A percentile compares a stretch with the other conserved stretches of the same genome.
phyloP scores from a whole-genome alignment of 1,284 basidiomycete genomes.

The Ustilago shanxiensis region DNA sequence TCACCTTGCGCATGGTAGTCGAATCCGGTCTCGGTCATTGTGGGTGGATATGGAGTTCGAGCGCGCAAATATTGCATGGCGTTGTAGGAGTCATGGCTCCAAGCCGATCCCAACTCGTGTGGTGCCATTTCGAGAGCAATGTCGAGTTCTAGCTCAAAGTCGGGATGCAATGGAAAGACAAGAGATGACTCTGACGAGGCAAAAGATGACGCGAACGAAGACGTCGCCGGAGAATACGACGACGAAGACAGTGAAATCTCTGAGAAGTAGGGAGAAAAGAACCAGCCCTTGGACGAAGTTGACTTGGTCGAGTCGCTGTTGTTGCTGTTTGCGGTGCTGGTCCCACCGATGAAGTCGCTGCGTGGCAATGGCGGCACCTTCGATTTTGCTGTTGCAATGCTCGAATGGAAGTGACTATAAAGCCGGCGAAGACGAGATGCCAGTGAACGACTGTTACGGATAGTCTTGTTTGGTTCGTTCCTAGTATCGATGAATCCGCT shows the following conservation, averaged over 20 bases:
- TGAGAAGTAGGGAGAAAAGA: conserved; percentile 17
- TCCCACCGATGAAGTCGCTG: background rate
- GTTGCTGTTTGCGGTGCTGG: background rate
- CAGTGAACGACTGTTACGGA: conserved; percentile 15
- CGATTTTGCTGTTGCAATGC: background rate
- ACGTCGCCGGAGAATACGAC: background rate
- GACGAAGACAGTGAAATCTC: conserved; percentile 11
- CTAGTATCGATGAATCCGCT: background rate
- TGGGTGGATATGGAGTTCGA: conserved; percentile 48
- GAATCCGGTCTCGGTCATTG: conserved; percentile 37
- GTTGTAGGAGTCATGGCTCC: conserved; percentile 47
- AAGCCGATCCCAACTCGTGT: conserved; percentile 38
- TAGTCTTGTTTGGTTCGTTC: background rate
- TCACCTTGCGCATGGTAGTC: conserved; percentile 40
- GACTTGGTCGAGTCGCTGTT: conserved; percentile 1
- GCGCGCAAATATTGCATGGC: conserved; percentile 45
- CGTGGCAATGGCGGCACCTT: conserved; percentile 4
- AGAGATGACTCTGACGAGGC: conserved; percentile 24
- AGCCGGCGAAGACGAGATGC: conserved; percentile 24
- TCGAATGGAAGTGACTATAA: conserved; percentile 10
- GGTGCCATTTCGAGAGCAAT: conserved; percentile 48
- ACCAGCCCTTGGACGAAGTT: conserved; percentile 13
- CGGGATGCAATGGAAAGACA: conserved; percentile 36
- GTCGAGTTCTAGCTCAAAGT: conserved; percentile 45
- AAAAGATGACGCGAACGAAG: conserved; percentile 10